These are phyloP conservation scores for Pichia sp. DNA, from an alignment of 1,139 yeast genomes.

Conservation along the genomic window DNA sequence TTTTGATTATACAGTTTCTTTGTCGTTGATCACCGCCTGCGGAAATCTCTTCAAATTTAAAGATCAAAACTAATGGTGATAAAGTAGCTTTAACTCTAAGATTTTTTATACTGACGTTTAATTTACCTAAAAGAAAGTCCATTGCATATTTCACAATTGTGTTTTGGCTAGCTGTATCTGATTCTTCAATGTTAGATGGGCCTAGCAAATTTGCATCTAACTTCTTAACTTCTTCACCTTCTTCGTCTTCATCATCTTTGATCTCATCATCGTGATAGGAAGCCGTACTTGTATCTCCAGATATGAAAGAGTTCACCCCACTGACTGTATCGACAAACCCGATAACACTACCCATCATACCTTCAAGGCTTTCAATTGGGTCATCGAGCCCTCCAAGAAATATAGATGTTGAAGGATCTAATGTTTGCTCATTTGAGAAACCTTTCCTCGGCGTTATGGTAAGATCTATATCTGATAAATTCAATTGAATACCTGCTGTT, in stretches of 20 bases:
- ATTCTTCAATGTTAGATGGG: neutral
- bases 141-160: slow-evolving; percentile 50
- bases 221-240: slow-evolving; percentile 7
- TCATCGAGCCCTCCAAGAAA: slow-evolving; percentile 10
- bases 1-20: slow-evolving; percentile 37
- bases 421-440: slow-evolving; percentile 1
- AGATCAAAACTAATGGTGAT: slow-evolving; percentile 40
- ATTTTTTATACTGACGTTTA: slow-evolving; percentile 41
- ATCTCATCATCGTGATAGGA: slow-evolving; percentile 8
- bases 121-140: slow-evolving; percentile 60
- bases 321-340: slow-evolving; percentile 17
- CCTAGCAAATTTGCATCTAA: neutral
- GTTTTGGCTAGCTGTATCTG: neutral
- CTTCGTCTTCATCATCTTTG: slow-evolving; percentile 17
- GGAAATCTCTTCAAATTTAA: slow-evolving; percentile 36
- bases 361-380: slow-evolving; percentile 14
- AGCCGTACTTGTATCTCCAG: neutral
- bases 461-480: slow-evolving; percentile 5
- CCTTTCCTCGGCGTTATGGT: slow-evolving; percentile 12
- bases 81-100: slow-evolving; percentile 43
- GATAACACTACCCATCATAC: slow-evolving; percentile 18
- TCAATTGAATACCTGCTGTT: slow-evolving; percentile 12
- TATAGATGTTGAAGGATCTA: slow-evolving; percentile 9
- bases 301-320: slow-evolving; percentile 10
- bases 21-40: slow-evolving; percentile 43